phyloP scores from a whole-genome alignment of 2,329 filamentous ascomycete genomes.

The Cytospora mali region DNA sequence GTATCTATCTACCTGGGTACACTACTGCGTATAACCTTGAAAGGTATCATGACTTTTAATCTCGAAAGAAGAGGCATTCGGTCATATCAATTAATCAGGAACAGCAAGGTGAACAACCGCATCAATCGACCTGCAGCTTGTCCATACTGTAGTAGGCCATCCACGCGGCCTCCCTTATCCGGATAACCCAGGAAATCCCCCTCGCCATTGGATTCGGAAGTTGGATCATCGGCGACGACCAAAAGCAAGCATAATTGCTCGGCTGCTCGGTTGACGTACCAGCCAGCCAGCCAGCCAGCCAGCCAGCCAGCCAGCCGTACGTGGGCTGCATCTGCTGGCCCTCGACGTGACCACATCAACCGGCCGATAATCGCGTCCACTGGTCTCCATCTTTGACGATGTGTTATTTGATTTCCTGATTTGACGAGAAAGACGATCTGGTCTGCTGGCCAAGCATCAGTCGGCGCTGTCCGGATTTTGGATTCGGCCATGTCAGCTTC shows the following conservation, averaged over 20 bases:
- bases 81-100: neutral
- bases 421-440: neutral
- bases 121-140: neutral
- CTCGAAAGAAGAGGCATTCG: neutral
- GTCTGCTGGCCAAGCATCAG: neutral
- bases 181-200: neutral
- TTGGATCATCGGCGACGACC: neutral
- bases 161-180: slow-evolving; percentile 3
- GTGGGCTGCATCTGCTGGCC: slow-evolving; percentile 22
- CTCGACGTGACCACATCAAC: slow-evolving; percentile 19
- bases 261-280: neutral
- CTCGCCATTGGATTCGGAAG: neutral
- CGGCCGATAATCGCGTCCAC: slow-evolving; percentile 24
- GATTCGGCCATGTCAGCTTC: neutral
- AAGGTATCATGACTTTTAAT: neutral
- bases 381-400: neutral
- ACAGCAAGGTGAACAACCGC: neutral
- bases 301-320: too few species aligned
- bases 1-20: neutral
- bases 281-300: too few species aligned
- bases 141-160: neutral
- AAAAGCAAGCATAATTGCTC: neutral
- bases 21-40: too few species aligned
- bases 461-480: neutral
- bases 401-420: neutral